Percentiles rank a stretch among this genome's conserved stretches.
These are phyloP conservation scores for Triglochin maritima DNA, from an alignment of 106 monocot genomes.

Conservation along the genomic window DNA sequence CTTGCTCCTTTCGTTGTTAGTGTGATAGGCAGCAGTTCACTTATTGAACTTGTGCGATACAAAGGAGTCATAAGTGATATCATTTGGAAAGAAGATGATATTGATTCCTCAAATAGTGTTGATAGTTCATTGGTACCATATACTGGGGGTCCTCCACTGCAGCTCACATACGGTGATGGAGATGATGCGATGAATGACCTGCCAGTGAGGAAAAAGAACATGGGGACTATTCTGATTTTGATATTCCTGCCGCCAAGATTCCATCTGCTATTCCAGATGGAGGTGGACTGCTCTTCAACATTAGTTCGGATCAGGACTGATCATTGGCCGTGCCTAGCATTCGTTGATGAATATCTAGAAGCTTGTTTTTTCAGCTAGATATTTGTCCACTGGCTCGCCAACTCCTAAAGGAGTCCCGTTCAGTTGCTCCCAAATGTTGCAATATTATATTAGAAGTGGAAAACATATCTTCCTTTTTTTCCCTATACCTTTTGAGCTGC, in stretches of 20 bases:
- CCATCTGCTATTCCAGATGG: conserved; percentile 91
- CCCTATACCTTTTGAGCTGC: neutral
- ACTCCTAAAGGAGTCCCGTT: neutral
- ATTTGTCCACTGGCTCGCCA: neutral
- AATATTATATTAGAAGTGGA: neutral
- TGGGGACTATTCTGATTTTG: conserved; percentile 52
- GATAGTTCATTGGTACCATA: conserved; percentile 42
- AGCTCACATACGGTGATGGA: conserved; percentile 35
- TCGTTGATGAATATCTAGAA: conserved; percentile 91
- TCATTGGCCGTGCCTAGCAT: conserved; percentile 96
- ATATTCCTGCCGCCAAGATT: conserved; percentile 91
- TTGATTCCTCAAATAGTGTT: conserved; percentile 6
- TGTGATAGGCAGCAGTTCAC: conserved; percentile 30
- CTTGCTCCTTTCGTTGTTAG: conserved; percentile 68
- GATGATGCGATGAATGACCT: conserved; percentile 1
- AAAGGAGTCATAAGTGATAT: conserved; percentile 55
- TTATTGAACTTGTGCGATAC: conserved; percentile 30
- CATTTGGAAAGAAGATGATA: conserved; percentile 42
- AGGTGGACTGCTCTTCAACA: conserved; percentile 55
- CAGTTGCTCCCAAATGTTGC: neutral
- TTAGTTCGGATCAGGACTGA: conserved; percentile 85
- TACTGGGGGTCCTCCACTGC: conserved; percentile 32
- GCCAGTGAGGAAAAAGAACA: conserved; percentile 26
- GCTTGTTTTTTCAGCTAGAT: conserved; percentile 26
- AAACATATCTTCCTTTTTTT: neutral